A percentile compares a stretch with the other conserved stretches of the same genome.
phyloP scores from a whole-genome alignment of 2,329 filamentous ascomycete genomes.

The Lizonia empirigonia region DNA sequence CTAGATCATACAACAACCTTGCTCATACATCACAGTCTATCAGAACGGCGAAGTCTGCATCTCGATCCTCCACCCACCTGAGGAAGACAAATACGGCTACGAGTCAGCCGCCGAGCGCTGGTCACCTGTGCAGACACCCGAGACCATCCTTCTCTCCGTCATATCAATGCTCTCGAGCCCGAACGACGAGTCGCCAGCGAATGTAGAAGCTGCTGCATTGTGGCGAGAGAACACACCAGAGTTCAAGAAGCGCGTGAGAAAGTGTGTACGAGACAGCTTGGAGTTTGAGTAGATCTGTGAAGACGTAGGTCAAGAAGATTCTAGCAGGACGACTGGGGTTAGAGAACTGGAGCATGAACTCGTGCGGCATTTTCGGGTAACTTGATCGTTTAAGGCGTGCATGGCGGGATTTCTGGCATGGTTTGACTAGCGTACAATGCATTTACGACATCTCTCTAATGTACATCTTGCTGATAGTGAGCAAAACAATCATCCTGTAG shows the following conservation, averaged over 20 bases:
- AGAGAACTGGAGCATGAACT: not conserved
- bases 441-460: slow-evolving; percentile 6
- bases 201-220: slow-evolving; percentile 95
- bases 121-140: slow-evolving; percentile 95
- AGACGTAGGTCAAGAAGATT: not conserved
- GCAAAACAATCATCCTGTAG: not conserved
- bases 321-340: not conserved
- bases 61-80: slow-evolving; percentile 94
- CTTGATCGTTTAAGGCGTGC: slow-evolving; percentile 13
- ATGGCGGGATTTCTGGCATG: slow-evolving; percentile 8
- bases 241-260: slow-evolving; percentile 85
- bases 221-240: slow-evolving; percentile 84
- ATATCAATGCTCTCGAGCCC: slow-evolving; percentile 99
- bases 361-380: not conserved
- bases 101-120: slow-evolving; percentile 94
- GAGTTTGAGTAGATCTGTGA: slow-evolving; percentile 37
- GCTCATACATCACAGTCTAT: slow-evolving; percentile 82
- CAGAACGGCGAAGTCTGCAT: slow-evolving; percentile 92
- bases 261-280: slow-evolving; percentile 69
- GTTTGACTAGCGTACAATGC: slow-evolving; percentile 16
- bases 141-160: slow-evolving; percentile 95
- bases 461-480: not conserved
- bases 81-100: slow-evolving; percentile 98
- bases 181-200: slow-evolving; percentile 95
- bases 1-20: too few species aligned